Evolutionary conservation across 2,329 filamentous ascomycete species (phyloP).

Genomic region (Magnaporthiopsis incrustans): DNA sequence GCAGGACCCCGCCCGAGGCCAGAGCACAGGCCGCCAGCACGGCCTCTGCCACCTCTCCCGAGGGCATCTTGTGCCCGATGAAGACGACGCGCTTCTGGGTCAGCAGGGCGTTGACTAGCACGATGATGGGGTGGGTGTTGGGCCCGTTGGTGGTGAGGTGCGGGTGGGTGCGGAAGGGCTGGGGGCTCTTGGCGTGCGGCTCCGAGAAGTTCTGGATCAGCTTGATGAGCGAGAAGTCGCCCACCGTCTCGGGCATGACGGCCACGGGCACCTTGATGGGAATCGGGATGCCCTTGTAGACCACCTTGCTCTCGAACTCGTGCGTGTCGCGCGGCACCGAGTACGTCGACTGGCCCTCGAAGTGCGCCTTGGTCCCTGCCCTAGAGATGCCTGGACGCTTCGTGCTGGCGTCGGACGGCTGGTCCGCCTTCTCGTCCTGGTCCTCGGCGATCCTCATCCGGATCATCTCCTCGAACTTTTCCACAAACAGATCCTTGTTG

Average conservation of each 20-base stretch:
- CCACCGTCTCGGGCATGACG: slow-evolving; percentile 88
- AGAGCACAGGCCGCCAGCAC: slow-evolving; percentile 94
- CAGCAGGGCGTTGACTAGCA: slow-evolving; percentile 86
- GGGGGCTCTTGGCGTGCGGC: slow-evolving; percentile 71
- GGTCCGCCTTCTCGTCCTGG: slow-evolving; percentile 34
- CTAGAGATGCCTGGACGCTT: slow-evolving; percentile 44
- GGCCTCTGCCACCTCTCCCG: slow-evolving; percentile 94
- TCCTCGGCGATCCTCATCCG: slow-evolving; percentile 70
- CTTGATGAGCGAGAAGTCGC: slow-evolving; percentile 95
- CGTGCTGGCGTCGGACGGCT: slow-evolving; percentile 38
- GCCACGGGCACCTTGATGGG: slow-evolving; percentile 95
- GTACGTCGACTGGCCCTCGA: slow-evolving; percentile 57
- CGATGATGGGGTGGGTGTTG: slow-evolving; percentile 87
- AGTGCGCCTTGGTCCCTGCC: slow-evolving; percentile 54
- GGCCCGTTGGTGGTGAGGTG: slow-evolving; percentile 90
- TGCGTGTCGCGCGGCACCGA: slow-evolving; percentile 87
- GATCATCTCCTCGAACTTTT: slow-evolving; percentile 95
- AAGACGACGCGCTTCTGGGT: slow-evolving; percentile 97
- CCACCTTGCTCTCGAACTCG: slow-evolving; percentile 90
- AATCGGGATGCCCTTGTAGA: slow-evolving; percentile 94
- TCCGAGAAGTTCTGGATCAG: slow-evolving; percentile 91
- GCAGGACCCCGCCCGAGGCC: slow-evolving; percentile 82
- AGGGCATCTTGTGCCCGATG: slow-evolving; percentile 88
- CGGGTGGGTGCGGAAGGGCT: slow-evolving; percentile 78
- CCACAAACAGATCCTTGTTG: slow-evolving; percentile 91